phyloP scores from a whole-genome alignment of 2,329 filamentous ascomycete genomes.

The Rosellinia necatrix region DNA sequence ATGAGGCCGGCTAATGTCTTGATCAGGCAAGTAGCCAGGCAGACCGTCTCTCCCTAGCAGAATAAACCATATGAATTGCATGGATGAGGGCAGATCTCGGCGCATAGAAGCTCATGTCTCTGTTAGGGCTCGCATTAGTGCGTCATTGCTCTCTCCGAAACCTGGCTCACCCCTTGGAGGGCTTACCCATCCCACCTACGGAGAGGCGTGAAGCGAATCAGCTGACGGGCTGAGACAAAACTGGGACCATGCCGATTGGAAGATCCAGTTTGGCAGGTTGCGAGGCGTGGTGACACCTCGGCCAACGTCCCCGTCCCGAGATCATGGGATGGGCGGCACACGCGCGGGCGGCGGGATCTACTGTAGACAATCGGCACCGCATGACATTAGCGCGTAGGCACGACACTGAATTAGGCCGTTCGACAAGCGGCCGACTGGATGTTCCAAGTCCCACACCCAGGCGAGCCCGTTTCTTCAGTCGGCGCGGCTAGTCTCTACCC shows the following conservation, averaged over 20 bases:
- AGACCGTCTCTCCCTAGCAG: no score
- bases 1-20: no score
- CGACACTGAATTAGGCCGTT: background rate
- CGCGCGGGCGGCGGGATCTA: background rate
- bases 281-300: constrained; percentile 2
- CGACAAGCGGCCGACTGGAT: background rate
- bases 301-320: background rate
- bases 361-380: background rate
- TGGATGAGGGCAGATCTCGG: no score
- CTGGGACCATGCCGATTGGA: constrained; percentile 25
- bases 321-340: constrained; percentile 2
- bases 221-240: background rate
- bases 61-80: no score
- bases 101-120: no score
- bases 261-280: constrained; percentile 6
- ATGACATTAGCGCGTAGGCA: background rate
- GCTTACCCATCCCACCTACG: background rate
- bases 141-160: no score
- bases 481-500: no score
- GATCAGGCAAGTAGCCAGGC: no score
- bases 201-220: background rate
- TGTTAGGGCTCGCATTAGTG: no score
- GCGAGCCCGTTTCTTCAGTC: background rate
- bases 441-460: background rate
- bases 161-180: no score